These are phyloP conservation scores for Mycena citricolor DNA, from an alignment of 1,284 basidiomycete genomes.

Conservation along the genomic window DNA sequence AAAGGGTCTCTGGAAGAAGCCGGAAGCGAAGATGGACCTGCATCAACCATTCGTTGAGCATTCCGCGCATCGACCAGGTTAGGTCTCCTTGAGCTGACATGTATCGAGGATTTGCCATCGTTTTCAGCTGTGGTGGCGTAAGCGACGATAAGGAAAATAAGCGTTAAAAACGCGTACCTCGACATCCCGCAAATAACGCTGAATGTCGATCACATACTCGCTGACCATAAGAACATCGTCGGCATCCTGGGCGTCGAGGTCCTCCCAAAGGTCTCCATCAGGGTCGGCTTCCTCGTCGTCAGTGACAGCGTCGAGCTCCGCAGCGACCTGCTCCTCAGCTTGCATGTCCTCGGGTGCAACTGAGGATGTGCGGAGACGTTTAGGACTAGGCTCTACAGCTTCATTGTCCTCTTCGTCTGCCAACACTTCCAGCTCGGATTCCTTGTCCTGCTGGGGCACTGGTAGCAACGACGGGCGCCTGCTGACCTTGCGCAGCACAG, in stretches of 20 bases:
- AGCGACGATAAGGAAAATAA: slow-evolving; percentile 3
- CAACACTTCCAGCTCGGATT: slow-evolving; percentile 1
- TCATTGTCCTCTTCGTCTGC: slow-evolving; percentile 24
- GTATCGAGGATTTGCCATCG: slow-evolving; percentile 86
- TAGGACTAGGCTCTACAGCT: slow-evolving; percentile 8
- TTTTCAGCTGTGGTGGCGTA: slow-evolving; percentile 54
- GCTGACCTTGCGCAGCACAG: slow-evolving; percentile 1
- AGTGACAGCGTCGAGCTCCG: slow-evolving; percentile 40
- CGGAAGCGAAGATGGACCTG: slow-evolving; percentile 95
- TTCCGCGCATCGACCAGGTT: slow-evolving; percentile 92
- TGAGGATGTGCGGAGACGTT: slow-evolving; percentile 20
- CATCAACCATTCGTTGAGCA: slow-evolving; percentile 96
- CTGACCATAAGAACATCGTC: slow-evolving; percentile 97
- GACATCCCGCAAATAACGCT: slow-evolving; percentile 83
- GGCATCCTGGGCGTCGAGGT: slow-evolving; percentile 90
- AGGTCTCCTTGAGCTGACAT: slow-evolving; percentile 91
- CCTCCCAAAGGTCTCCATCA: slow-evolving; percentile 71
- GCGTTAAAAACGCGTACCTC: slow-evolving; percentile 46
- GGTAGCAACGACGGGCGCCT: slow-evolving; percentile 15
- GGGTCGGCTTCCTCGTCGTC: slow-evolving; percentile 56
- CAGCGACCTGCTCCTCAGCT: slow-evolving; percentile 35
- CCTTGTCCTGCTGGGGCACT: slow-evolving; percentile 12
- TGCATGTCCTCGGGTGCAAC: slow-evolving; percentile 29
- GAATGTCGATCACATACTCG: slow-evolving; percentile 95
- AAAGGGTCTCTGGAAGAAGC: slow-evolving; percentile 93